Base-by-base conservation (phyloP, 2,329 filamentous ascomycete genomes). In the Curvularia lunata region DNA sequence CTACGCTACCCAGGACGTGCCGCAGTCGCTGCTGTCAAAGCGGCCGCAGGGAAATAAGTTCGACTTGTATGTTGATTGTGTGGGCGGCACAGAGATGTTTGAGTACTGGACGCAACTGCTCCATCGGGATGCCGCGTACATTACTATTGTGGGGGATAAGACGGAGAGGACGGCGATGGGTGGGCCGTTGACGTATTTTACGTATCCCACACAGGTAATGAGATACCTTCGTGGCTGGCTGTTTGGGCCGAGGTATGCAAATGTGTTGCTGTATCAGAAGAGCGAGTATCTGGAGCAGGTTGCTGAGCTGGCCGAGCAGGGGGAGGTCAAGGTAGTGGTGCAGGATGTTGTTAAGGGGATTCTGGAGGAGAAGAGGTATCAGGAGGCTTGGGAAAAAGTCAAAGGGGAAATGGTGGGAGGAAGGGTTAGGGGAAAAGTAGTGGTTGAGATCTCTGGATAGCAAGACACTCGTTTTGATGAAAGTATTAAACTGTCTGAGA, bases 41-140 rank as follows among this genome's bases (percentile, higher is more conserved):
- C 60, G 21, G 30, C 61, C n/a, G 58, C 42, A 48, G 2, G 64
- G 73, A 0, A 78, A 81, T 43, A 68, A 72, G 47, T 72, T 65
- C 21, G 76, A 84, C 64, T 65, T 79, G 42, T 78, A 85, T 50
- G 76, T 84, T 43, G 84, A 86, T 63, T 81, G 79, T 43, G 76
- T 81, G 4, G 83, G 84, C 12, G 77, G 77, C 21, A 80, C 84
- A 45, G 67, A 79, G 1, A 71, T 85, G 19, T 85, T 81, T 64
- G 55, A 64, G 8, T 58, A 66, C 30, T 70, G 68, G 67, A 66
- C 60, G 12, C 53, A 65, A 3, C 43, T 74, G 1, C 58, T 74
- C 8, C 66, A 78, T 19, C 79, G 74, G 7, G 64, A 76, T 70
- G 48, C 65, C 7, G 68, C 74, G 19, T 84, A 81, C 59, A 74